phyloP scores from a whole-genome alignment of 352 stramenopile species.

The Pythium dissotocum region DNA sequence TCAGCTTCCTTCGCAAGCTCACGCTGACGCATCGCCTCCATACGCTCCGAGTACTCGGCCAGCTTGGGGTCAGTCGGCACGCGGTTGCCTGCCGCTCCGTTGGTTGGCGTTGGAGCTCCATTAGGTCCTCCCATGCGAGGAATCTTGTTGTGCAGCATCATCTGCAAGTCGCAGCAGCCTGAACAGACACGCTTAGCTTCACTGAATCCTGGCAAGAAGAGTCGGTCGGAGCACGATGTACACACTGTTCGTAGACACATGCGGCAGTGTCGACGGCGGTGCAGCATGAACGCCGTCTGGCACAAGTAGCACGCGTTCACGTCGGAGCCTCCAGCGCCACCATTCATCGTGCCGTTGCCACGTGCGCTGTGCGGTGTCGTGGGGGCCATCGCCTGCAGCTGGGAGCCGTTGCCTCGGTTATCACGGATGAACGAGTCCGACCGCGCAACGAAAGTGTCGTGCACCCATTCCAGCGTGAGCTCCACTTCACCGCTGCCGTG shows the following conservation, averaged over 20 bases:
- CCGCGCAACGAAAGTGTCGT: conserved; percentile 88
- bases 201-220: conserved; percentile 86
- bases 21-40: conserved; percentile 80
- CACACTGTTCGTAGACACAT: conserved; percentile 87
- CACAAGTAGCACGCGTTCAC: conserved; percentile 83
- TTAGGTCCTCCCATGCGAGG: conserved; percentile 45
- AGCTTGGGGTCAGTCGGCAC: conserved; percentile 60
- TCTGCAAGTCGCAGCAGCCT: conserved; percentile 85
- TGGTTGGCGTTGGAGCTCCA: conserved; percentile 5
- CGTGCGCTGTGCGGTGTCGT: conserved; percentile 6
- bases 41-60: conserved; percentile 59
- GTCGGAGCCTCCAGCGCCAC: conserved; percentile 12
- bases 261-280: conserved; percentile 79
- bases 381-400: not conserved
- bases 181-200: conserved; percentile 86
- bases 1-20: conserved; percentile 74
- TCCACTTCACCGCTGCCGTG: conserved; percentile 87
- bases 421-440: conserved; percentile 85
- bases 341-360: conserved; percentile 23
- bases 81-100: conserved; percentile 13
- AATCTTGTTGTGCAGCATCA: conserved; percentile 87
- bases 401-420: conserved; percentile 34
- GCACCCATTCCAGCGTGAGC: conserved; percentile 88
- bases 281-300: conserved; percentile 77
- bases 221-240: conserved; percentile 80